A percentile compares a stretch with the other conserved stretches of the same genome.
phyloP scores from a whole-genome alignment of 768 basidiomycete genomes.

The Tephrocybe rancida region DNA sequence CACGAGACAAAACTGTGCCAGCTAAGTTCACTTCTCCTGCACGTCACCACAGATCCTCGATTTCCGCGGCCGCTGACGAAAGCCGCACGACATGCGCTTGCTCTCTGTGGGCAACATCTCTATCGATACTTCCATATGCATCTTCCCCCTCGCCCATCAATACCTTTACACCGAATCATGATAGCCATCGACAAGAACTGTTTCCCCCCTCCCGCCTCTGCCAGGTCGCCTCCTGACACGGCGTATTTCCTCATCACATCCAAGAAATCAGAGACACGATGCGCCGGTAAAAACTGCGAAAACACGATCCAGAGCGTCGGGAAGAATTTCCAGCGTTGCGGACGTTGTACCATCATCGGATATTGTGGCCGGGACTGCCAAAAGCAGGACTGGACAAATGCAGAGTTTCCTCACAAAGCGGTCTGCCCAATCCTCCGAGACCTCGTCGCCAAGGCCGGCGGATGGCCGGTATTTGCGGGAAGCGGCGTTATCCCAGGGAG shows the following conservation, averaged over 20 bases:
- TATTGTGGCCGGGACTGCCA: conserved; percentile 15
- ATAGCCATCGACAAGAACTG: conserved; percentile 3
- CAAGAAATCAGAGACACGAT: conserved; percentile 1
- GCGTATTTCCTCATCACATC: neutral
- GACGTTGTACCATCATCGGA: conserved; percentile 4
- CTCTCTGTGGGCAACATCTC: neutral
- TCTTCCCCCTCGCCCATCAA: conserved; percentile 9
- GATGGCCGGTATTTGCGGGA: neutral
- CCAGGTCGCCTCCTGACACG: neutral
- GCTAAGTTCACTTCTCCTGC: conserved; percentile 10
- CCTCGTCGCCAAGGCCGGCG: conserved; percentile 1
- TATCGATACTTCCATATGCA: conserved; percentile 18
- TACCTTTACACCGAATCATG: conserved; percentile 7
- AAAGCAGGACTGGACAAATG: conserved; percentile 9
- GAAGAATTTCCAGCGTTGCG: conserved; percentile 10
- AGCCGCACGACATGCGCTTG: neutral
- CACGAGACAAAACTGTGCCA: conserved; percentile 14
- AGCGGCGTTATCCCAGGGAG: neutral
- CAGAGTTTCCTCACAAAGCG: conserved; percentile 2
- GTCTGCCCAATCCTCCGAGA: conserved; percentile 12
- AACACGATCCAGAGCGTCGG: conserved; percentile 9
- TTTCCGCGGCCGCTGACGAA: neutral
- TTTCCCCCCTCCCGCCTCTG: conserved; percentile 8
- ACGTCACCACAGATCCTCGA: conserved; percentile 9
- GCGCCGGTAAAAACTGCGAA: conserved; percentile 11